phyloP scores from a whole-genome alignment of 2,329 filamentous ascomycete genomes.

The Neurospora crassa region DNA sequence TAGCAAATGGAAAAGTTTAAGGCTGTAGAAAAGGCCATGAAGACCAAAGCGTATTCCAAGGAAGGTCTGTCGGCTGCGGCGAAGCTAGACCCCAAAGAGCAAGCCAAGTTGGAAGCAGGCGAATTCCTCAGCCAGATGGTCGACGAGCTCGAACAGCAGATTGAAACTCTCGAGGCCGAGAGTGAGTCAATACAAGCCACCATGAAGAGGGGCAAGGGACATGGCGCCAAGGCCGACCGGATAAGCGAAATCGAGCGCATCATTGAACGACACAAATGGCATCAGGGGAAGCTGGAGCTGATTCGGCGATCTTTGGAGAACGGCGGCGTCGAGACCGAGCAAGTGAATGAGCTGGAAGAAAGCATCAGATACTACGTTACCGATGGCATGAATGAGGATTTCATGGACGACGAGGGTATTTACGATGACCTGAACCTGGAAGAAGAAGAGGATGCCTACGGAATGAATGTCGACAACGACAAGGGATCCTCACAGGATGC shows the following conservation, averaged over 20 bases:
- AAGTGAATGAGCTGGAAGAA: constrained; percentile 83
- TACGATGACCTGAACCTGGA: constrained; percentile 92
- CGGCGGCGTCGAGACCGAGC: constrained; percentile 75
- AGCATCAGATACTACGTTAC: constrained; percentile 92
- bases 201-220: constrained; percentile 92
- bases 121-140: constrained; percentile 83
- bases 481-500: constrained; percentile 90
- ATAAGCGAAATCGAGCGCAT: constrained; percentile 76
- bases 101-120: constrained; percentile 80
- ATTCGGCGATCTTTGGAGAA: constrained; percentile 87
- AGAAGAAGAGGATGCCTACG: constrained; percentile 83
- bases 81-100: constrained; percentile 94
- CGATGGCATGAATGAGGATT: constrained; percentile 80
- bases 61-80: constrained; percentile 86
- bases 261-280: constrained; percentile 94
- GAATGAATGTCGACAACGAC: constrained; percentile 72
- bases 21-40: constrained; percentile 99
- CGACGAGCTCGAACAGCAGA: constrained; percentile 86
- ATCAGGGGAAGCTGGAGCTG: constrained; percentile 85
- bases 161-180: constrained; percentile 87
- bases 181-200: constrained; percentile 76
- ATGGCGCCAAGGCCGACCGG: constrained; percentile 72
- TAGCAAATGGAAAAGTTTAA: constrained; percentile 99
- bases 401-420: constrained; percentile 86
- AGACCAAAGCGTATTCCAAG: constrained; percentile 99